A percentile compares a stretch with the other conserved stretches of the same genome.
Evolutionary conservation across 192 early-diverging fungal species (phyloP).

Genomic region (Entomortierella lignicola): DNA sequence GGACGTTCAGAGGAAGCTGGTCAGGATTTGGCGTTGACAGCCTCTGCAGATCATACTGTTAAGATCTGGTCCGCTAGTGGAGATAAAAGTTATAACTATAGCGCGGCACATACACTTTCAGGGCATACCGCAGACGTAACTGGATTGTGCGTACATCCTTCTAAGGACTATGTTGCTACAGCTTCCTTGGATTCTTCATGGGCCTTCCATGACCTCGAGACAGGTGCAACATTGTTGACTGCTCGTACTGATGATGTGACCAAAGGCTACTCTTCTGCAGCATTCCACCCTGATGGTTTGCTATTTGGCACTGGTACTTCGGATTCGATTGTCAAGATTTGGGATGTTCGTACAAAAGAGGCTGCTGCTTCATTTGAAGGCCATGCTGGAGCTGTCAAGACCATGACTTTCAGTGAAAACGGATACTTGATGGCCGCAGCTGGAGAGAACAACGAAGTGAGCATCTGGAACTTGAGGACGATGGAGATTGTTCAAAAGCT

Average conservation of each 20-base stretch:
- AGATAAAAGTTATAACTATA: slow-evolving; percentile 55
- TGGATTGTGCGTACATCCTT: slow-evolving; percentile 82
- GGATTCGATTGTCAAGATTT: slow-evolving; percentile 79
- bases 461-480: slow-evolving; percentile 96
- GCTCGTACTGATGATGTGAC: slow-evolving; percentile 56
- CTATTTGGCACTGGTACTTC: slow-evolving; percentile 83
- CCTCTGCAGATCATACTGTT: slow-evolving; percentile 84
- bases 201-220: slow-evolving; percentile 82
- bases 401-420: slow-evolving; percentile 92
- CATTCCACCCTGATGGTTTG: slow-evolving; percentile 95
- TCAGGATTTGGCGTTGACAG: slow-evolving; percentile 72
- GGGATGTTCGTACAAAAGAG: slow-evolving; percentile 82
- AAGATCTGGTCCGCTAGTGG: slow-evolving; percentile 74
- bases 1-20: slow-evolving; percentile 60
- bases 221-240: slow-evolving; percentile 63
- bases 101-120: slow-evolving; percentile 65
- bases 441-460: slow-evolving; percentile 76
- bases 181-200: slow-evolving; percentile 82
- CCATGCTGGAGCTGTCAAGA: slow-evolving; percentile 71
- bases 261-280: slow-evolving; percentile 69
- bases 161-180: slow-evolving; percentile 82
- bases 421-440: slow-evolving; percentile 92
- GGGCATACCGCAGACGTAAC: slow-evolving; percentile 79
- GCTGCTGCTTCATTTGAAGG: slow-evolving; percentile 75
- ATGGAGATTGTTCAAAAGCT: slow-evolving; percentile 76